Evolutionary conservation across 148 eudicot species (phyloP).

Genomic region (Nepenthes mirabilis): DNA sequence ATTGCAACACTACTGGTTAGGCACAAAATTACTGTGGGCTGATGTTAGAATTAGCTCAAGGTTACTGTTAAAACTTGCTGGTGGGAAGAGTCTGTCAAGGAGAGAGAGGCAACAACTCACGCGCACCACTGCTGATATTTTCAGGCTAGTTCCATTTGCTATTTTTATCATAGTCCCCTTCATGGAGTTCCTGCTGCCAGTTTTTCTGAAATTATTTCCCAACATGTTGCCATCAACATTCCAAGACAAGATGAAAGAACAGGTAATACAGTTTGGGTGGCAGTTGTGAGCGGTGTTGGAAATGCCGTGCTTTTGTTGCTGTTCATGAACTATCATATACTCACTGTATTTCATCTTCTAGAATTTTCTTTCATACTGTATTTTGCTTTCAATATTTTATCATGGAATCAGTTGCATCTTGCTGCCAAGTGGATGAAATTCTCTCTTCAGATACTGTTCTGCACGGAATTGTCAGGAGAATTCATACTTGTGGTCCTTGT

Average conservation of each 20-base stretch:
- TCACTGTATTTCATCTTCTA: background rate
- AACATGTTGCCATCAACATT: constrained; percentile 89
- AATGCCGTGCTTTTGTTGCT: background rate
- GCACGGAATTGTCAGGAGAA: too few relatives aligned
- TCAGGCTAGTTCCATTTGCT: constrained; percentile 88
- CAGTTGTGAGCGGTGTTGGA: background rate
- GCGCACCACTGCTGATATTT: constrained; percentile 83
- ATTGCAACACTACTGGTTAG: constrained; percentile 79
- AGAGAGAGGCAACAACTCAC: constrained; percentile 88
- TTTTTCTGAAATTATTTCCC: constrained; percentile 62
- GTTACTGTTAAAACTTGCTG: constrained; percentile 49
- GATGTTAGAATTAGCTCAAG: constrained; percentile 77
- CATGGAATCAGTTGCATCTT: too few relatives aligned
- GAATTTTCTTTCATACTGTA: too few relatives aligned
- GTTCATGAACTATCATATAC: background rate
- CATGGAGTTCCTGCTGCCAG: constrained; percentile 88
- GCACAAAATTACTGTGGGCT: constrained; percentile 75
- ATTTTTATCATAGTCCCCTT: constrained; percentile 74
- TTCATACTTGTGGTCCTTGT: too few relatives aligned
- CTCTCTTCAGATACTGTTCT: too few relatives aligned
- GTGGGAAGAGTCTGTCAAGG: constrained; percentile 67
- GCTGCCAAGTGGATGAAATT: too few relatives aligned
- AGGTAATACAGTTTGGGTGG: constrained; percentile 26
- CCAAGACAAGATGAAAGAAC: constrained; percentile 85
- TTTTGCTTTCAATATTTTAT: too few relatives aligned